Evolutionary conservation across 1,284 basidiomycete genomes (phyloP), one percentile per base, ranked within the genome.

Genomic region (Tylopilus orsonianus): DNA sequence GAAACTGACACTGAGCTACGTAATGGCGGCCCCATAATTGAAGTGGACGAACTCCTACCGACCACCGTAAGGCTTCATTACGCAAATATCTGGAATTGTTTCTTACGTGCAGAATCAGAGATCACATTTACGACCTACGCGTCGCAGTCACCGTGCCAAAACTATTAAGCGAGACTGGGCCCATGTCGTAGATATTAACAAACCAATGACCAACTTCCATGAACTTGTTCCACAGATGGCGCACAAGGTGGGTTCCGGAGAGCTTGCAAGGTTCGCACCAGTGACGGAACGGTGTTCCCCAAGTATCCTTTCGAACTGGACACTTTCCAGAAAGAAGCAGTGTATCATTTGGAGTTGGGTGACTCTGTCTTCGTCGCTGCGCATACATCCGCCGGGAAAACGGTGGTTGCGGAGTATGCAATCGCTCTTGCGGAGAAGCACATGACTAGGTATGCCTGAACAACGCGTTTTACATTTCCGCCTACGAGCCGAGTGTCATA

Each of bases 331-430:
- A 99, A 98, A 69, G 93, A 99, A 69, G 97, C 97, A 0, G 91
- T 99, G 7, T 98, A 97, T 70, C 94, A 96, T 65, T 80, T 99
- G 12, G 97, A 99, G 68, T 88, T 93, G 77, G 96, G 95, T 14
- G 93, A 99, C 62, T 95, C 92, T 13, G 96, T 99, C 16, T 99
- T 99, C 69, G 95, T 99, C 14, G 97, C 97, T 5, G 97, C 97
- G 3, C 97, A 99, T 71, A 99, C 97, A 2, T 96, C 93, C 26
- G 97, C 97, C n/a, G 97, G 97, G 44, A 99, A 99, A 72, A 99
- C 97, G 0, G 97, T 99, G 5, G 97, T 99, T 1, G 96, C 97
- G 1, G 97, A 99, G 66, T 99, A 99, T 68, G 97, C 97, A 4
- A 98, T 99, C 56, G 91, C 95, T 3, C 77, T 99, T 1, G 95